Conservation (phyloP, 257 asterid genomes). For the Scutellaria minor region DNA sequence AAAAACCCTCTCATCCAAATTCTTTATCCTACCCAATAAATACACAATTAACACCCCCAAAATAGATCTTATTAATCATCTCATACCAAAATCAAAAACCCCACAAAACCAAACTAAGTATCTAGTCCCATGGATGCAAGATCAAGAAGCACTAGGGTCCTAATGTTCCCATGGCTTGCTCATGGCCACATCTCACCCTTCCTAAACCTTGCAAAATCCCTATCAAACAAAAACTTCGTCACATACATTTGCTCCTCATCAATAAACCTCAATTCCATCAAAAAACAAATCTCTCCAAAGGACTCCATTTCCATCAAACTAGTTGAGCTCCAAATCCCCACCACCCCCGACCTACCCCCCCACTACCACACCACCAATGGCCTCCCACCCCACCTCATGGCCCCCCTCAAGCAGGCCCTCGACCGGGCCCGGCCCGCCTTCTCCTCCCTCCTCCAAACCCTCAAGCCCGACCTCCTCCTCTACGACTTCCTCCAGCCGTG, state of each 20-base stretch:
- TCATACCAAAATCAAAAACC: too few species aligned
- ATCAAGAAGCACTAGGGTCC: conserved; percentile 46
- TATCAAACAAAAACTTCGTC: conserved; percentile 51
- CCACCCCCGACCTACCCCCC: conserved; percentile 56
- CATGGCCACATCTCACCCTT: conserved; percentile 71
- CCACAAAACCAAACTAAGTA: too few species aligned
- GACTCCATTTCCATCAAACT: conserved; percentile 52
- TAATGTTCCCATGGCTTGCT: conserved; percentile 82
- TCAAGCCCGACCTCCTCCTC: conserved; percentile 63
- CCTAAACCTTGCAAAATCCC: conserved; percentile 64
- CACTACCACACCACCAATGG: conserved; percentile 67
- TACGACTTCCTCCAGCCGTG: conserved; percentile 67
- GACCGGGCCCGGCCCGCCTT: conserved; percentile 49
- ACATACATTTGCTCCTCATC: conserved; percentile 59
- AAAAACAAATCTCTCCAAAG: conserved; percentile 39
- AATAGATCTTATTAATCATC: too few species aligned
- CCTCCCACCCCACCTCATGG: conserved; percentile 66
- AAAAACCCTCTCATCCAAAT: background rate
- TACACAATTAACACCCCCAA: background rate
- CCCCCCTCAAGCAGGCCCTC: conserved; percentile 46
- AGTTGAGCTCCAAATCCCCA: conserved; percentile 58
- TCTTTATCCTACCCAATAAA: background rate
- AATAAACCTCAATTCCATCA: conserved; percentile 49
- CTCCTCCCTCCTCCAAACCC: conserved; percentile 47
- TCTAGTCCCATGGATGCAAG: conserved; percentile 49